Conservation (phyloP, 106 monocot genomes). For the Narthecium ossifragum region DNA sequence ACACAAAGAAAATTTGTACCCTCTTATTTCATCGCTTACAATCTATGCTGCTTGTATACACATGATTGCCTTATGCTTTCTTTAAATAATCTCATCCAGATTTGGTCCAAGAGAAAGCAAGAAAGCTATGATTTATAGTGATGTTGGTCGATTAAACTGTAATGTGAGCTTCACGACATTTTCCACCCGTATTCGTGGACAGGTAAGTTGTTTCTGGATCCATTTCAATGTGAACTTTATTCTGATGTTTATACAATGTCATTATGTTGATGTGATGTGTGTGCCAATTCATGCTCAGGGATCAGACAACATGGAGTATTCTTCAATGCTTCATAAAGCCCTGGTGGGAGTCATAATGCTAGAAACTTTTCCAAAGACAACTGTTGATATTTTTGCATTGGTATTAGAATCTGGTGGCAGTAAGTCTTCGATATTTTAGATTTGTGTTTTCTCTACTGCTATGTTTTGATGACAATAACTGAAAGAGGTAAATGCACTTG, state of each 20-base stretch:
- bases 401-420: slow-evolving; percentile 97
- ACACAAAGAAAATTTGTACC: too few relatives aligned
- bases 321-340: slow-evolving; percentile 89
- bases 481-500: too few relatives aligned
- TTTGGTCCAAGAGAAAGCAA: slow-evolving; percentile 99
- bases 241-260: background rate
- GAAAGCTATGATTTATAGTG: slow-evolving; percentile 96
- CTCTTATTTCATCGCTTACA: too few relatives aligned
- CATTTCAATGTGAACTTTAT: background rate
- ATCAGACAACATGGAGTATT: slow-evolving; percentile 73
- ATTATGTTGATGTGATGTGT: background rate
- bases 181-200: slow-evolving; percentile 64
- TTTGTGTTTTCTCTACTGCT: too few relatives aligned
- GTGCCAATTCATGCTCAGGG: slow-evolving; percentile 39
- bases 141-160: slow-evolving; percentile 79
- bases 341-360: slow-evolving; percentile 85
- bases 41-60: too few relatives aligned
- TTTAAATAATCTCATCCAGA: slow-evolving; percentile 18
- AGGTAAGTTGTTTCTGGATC: slow-evolving; percentile 31
- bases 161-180: slow-evolving; percentile 86
- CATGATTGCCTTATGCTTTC: slow-evolving; percentile 1
- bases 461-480: too few relatives aligned
- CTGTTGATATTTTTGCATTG: slow-evolving; percentile 94
- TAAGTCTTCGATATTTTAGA: too few relatives aligned
- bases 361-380: slow-evolving; percentile 91